phyloP scores from a whole-genome alignment of 805 yeast species.

The Saccharomycopsis sp. region DNA sequence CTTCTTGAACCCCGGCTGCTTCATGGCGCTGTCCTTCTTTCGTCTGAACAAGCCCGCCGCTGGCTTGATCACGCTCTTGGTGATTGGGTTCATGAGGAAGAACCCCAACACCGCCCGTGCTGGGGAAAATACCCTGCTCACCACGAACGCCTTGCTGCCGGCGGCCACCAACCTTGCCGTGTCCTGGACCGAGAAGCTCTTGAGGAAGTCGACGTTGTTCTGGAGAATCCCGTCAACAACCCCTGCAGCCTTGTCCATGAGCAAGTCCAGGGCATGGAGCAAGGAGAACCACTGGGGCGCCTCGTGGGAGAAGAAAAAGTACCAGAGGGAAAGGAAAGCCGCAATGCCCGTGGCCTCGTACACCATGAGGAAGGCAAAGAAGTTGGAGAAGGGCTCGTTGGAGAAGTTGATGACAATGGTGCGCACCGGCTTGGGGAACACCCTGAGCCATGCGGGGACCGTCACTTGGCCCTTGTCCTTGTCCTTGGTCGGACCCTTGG shows the following conservation, averaged over 20 bases:
- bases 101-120: conserved; percentile 8
- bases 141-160: conserved; percentile 11
- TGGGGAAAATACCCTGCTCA: conserved; percentile 11
- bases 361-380: conserved; percentile 8
- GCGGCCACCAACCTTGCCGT: background rate
- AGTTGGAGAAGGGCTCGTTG: conserved; percentile 4
- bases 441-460: no score
- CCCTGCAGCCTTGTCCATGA: conserved; percentile 5
- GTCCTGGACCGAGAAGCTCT: conserved; percentile 5
- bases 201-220: background rate
- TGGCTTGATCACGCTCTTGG: conserved; percentile 3
- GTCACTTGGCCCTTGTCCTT: no score
- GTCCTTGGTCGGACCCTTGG: no score
- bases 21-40: background rate
- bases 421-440: background rate
- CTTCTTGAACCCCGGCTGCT: conserved; percentile 11
- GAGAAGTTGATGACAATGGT: background rate
- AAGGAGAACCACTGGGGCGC: no score
- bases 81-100: conserved; percentile 2
- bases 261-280: background rate
- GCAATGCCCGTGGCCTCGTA: conserved; percentile 12
- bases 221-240: conserved; percentile 5
- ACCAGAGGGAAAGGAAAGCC: conserved; percentile 11
- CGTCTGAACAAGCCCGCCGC: background rate
- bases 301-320: conserved; percentile 7